Evolutionary conservation across 2,329 filamentous ascomycete genomes (phyloP).

Genomic region (Lachnellula arida): DNA sequence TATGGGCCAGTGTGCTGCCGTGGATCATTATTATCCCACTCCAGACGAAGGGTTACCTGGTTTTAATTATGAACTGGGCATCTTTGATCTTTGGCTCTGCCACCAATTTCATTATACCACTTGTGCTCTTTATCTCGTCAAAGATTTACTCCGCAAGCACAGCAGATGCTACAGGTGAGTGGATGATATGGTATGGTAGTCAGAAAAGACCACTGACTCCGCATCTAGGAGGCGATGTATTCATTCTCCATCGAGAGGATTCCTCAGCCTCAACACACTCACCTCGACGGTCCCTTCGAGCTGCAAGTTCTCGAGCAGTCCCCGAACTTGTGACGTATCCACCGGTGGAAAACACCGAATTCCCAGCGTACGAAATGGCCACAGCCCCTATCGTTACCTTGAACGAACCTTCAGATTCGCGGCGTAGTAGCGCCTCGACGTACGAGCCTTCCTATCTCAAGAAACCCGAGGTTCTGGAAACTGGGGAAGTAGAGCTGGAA

Average conservation of each 20-base stretch:
- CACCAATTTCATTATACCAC: conserved; percentile 5
- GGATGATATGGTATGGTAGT: not conserved
- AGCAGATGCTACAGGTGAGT: conserved; percentile 1
- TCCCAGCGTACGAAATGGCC: not conserved
- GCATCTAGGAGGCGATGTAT: not conserved
- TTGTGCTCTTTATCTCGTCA: too few species aligned
- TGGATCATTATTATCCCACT: conserved; percentile 5
- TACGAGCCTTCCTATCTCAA: not conserved
- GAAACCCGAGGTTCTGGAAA: not conserved
- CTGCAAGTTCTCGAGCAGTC: not conserved
- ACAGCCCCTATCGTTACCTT: not conserved
- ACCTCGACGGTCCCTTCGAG: not conserved
- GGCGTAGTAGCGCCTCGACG: not conserved
- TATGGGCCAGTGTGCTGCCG: conserved; percentile 2
- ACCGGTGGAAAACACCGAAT: not conserved
- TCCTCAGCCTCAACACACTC: not conserved
- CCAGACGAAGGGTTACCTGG: conserved; percentile 3
- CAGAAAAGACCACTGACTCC: not conserved
- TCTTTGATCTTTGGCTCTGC: conserved; percentile 5
- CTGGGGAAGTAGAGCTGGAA: not conserved
- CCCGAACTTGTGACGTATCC: not conserved
- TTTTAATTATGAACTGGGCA: conserved; percentile 2
- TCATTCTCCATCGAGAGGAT: not conserved
- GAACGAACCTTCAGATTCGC: not conserved
- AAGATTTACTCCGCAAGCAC: conserved; percentile 3